A percentile compares a stretch with the other conserved stretches of the same genome.
Evolutionary conservation across 805 yeast species (phyloP).

Genomic region (Yarrowia yakushimensis): DNA sequence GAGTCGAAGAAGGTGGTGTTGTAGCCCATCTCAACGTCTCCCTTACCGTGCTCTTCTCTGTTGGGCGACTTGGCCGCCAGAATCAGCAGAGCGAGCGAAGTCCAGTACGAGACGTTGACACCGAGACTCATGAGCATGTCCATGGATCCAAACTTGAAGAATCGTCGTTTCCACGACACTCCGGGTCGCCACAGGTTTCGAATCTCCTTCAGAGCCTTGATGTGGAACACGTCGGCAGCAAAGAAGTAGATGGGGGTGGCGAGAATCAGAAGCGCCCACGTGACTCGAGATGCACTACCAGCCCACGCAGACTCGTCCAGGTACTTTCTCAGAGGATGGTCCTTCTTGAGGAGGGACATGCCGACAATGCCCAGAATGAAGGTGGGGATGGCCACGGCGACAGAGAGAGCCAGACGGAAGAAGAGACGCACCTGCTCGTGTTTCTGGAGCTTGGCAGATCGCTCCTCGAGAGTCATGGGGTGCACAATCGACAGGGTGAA

Average conservation of each 20-base stretch:
- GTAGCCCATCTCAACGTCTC: slow-evolving; percentile 32
- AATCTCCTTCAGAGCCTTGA: slow-evolving; percentile 60
- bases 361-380: slow-evolving; percentile 66
- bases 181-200: slow-evolving; percentile 54
- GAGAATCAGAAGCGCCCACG: slow-evolving; percentile 62
- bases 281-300: slow-evolving; percentile 57
- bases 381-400: slow-evolving; percentile 60
- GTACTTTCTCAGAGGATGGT: slow-evolving; percentile 49
- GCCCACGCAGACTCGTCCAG: slow-evolving; percentile 59
- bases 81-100: slow-evolving; percentile 56
- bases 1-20: slow-evolving; percentile 74
- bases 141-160: slow-evolving; percentile 76
- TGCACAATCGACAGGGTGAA: slow-evolving; percentile 55
- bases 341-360: slow-evolving; percentile 53
- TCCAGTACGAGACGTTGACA: slow-evolving; percentile 66
- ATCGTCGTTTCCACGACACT: slow-evolving; percentile 52
- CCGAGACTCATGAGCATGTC: slow-evolving; percentile 68
- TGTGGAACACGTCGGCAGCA: slow-evolving; percentile 70
- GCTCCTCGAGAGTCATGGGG: slow-evolving; percentile 60
- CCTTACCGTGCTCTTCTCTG: not conserved
- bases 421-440: slow-evolving; percentile 48
- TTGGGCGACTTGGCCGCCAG: slow-evolving; percentile 41
- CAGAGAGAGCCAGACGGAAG: slow-evolving; percentile 48
- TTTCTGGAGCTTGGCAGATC: slow-evolving; percentile 49
- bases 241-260: slow-evolving; percentile 73